Conservation (phyloP, 495 filamentous ascomycete genomes). For the Aspergillus cristatus region DNA sequence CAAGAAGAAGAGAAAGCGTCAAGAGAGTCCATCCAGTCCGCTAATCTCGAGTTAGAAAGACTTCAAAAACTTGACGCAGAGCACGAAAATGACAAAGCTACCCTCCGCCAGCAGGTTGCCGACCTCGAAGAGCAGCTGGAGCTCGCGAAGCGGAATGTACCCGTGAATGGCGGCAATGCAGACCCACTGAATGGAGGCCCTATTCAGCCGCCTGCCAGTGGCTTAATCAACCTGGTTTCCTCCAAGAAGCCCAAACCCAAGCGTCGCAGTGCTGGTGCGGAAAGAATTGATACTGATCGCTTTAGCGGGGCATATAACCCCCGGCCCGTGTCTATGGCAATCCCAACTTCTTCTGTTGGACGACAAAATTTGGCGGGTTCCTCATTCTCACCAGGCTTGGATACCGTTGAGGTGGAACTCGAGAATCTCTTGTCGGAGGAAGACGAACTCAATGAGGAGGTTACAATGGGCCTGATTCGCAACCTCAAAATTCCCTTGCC, state of each 20-base stretch:
- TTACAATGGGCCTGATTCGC: slow-evolving; percentile 87
- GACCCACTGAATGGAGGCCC: slow-evolving; percentile 62
- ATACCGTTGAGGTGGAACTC: slow-evolving; percentile 88
- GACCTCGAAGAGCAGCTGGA: slow-evolving; percentile 93
- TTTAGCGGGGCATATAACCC: slow-evolving; percentile 90
- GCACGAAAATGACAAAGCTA: slow-evolving; percentile 73
- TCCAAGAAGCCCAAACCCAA: slow-evolving; percentile 98
- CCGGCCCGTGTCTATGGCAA: slow-evolving; percentile 88
- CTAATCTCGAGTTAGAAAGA: slow-evolving; percentile 67
- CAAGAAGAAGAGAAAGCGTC: slow-evolving; percentile 84
- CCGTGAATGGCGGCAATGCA: slow-evolving; percentile 45
- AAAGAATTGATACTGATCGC: slow-evolving; percentile 70
- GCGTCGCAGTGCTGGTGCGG: slow-evolving; percentile 86
- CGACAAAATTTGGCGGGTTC: slow-evolving; percentile 58
- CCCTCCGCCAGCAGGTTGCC: slow-evolving; percentile 73
- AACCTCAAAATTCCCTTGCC: slow-evolving; percentile 93
- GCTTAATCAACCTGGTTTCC: slow-evolving; percentile 92
- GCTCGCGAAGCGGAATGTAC: slow-evolving; percentile 60
- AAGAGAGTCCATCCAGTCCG: slow-evolving; percentile 64
- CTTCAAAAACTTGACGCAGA: slow-evolving; percentile 58
- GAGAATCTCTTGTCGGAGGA: slow-evolving; percentile 91
- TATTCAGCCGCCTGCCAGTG: slow-evolving; percentile 48
- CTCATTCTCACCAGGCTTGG: slow-evolving; percentile 65
- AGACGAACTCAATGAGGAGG: slow-evolving; percentile 90
- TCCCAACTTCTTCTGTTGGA: slow-evolving; percentile 52